Evolutionary conservation across 1,284 basidiomycete genomes (phyloP), one percentile per base, ranked within the genome.

Genomic region (Ceratorhiza oryzae-sativae): DNA sequence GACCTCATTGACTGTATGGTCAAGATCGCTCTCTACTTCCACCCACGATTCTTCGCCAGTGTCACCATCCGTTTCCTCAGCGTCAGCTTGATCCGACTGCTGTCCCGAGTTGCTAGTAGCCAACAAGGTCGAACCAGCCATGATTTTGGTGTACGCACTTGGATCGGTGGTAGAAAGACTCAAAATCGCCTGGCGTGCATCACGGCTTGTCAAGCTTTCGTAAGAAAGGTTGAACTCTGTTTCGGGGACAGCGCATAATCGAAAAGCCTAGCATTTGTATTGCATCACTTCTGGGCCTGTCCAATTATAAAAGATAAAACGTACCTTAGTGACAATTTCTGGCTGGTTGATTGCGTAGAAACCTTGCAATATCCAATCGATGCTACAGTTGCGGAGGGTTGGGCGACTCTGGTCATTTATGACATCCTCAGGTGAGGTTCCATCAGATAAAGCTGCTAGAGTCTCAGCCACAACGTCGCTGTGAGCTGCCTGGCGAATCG

Each of bases 401-500:
- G 25, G 32, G n/a, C 53, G 20, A 20, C 3, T 61, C n/a, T 61
- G 39, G 18, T 61, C 27, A 25, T 61, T 61, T 1, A 45, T 2
- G 25, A 61, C 27, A 8, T 10, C 25, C 25, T 61, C 39, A 3
- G 59, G 41, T 1, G 42, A 5, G 4, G 27, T 61, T 8, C 39
- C 59, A 46, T 32, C 15, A 2, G 20, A 5, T n/a, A 61, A 42
- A 45, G 59, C 59, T 15, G 9, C 56, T 3, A 59, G 12, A 23
- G 56, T 59, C 20, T 59, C 56, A 5, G 3, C 30, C 18, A 61
- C 41, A 20, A 81, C 45, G 51, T 79, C 77, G 32, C 76, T 76
- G 59, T 80, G 78, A 71, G 78, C 79, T 3, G 78, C 78, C 1
- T 73, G 42, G 60, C 77, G 77, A 13, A 78, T 74, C 12, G 76